Percentiles rank a stretch among this genome's conserved stretches.
phyloP scores from a whole-genome alignment of 2,329 filamentous ascomycete genomes.

The Diplodia scrobiculata region DNA sequence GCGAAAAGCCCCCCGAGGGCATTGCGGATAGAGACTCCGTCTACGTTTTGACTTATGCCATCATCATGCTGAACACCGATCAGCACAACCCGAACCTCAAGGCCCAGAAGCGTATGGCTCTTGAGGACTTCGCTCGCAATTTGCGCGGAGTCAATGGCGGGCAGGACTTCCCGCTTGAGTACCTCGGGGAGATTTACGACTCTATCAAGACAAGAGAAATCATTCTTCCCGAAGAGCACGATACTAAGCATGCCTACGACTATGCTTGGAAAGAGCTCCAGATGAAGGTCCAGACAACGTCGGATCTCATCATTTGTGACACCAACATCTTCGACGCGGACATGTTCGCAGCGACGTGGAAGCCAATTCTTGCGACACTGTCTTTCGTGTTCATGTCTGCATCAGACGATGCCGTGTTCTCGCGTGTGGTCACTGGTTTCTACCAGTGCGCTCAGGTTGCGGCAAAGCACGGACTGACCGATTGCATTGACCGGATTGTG shows the following conservation, averaged over 20 bases:
- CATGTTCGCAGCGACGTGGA: constrained; percentile 97
- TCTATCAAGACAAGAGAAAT: constrained; percentile 93
- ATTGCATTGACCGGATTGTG: constrained; percentile 90
- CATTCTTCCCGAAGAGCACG: constrained; percentile 93
- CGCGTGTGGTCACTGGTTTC: constrained; percentile 89
- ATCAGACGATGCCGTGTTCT: constrained; percentile 93
- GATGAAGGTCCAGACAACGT: constrained; percentile 76
- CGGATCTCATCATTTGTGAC: constrained; percentile 74
- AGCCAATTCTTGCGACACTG: constrained; percentile 87
- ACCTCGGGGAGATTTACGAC: constrained; percentile 82
- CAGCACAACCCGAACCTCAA: constrained; percentile 92
- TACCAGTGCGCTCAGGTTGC: constrained; percentile 95
- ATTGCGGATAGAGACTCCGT: constrained; percentile 85
- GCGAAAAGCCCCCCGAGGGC: constrained; percentile 67
- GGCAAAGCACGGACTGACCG: constrained; percentile 76
- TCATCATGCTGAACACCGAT: constrained; percentile 97
- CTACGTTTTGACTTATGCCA: constrained; percentile 89
- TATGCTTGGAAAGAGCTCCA: constrained; percentile 96
- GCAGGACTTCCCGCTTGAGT: constrained; percentile 80
- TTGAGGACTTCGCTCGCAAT: constrained; percentile 81
- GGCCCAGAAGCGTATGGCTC: constrained; percentile 76
- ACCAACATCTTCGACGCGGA: constrained; percentile 96
- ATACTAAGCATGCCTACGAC: constrained; percentile 94
- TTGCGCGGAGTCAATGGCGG: constrained; percentile 86
- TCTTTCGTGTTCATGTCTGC: constrained; percentile 99